Conservation (phyloP, 192 early-diverging fungal genomes). For the Backusella liffmaniae region DNA sequence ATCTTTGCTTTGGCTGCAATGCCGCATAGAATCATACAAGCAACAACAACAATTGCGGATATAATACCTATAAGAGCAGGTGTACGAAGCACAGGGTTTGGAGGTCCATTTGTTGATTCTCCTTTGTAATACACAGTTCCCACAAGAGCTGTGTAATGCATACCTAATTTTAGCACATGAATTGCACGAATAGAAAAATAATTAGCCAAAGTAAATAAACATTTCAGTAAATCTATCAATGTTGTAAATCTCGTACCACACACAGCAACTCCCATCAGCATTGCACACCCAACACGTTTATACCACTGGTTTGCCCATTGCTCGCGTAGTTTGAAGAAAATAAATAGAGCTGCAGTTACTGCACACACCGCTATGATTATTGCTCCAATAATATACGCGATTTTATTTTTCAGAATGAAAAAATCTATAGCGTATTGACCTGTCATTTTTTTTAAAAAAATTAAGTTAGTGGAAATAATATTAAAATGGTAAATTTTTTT, state of each 20-base stretch:
- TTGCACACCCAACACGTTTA: conserved; percentile 45
- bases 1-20: background rate
- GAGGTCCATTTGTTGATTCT: background rate
- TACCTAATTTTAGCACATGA: conserved; percentile 19
- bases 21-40: conserved; percentile 17
- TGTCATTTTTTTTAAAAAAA: conserved; percentile 4
- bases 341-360: conserved; percentile 37
- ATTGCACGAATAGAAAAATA: background rate
- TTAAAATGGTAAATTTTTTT: background rate
- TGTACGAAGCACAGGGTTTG: conserved; percentile 5
- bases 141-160: conserved; percentile 39
- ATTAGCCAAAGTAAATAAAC: background rate
- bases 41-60: conserved; percentile 24
- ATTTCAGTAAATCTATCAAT: background rate
- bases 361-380: conserved; percentile 36
- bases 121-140: conserved; percentile 35
- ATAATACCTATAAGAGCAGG: conserved; percentile 23
- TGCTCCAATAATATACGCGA: conserved; percentile 27
- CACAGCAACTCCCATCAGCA: conserved; percentile 44
- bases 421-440: conserved; percentile 39
- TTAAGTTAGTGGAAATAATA: background rate
- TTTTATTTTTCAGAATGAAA: conserved; percentile 22
- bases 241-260: conserved; percentile 30
- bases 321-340: conserved; percentile 50
- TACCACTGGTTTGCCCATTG: conserved; percentile 46